These are phyloP conservation scores for Boletus hoseneyae DNA, from an alignment of 1,284 basidiomycete species.

Conservation along the genomic window DNA sequence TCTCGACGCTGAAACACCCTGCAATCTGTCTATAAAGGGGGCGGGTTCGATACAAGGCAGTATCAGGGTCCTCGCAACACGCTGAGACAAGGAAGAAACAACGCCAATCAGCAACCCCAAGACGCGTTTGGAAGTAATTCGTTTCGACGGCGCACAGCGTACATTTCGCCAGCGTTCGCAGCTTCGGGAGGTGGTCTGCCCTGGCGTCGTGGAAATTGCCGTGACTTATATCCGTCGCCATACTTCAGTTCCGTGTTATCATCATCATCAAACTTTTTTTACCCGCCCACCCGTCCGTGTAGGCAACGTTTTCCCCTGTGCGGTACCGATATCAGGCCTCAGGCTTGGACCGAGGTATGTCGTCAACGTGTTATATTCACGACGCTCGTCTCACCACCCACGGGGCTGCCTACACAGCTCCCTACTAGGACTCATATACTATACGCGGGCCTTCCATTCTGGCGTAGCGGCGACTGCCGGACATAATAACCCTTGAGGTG, in stretches of 20 bases:
- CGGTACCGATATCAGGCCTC: too few relatives aligned
- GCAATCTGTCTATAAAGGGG: constrained; percentile 5
- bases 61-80: constrained; percentile 11
- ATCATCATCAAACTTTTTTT: too few relatives aligned
- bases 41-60: constrained; percentile 9
- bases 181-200: background rate
- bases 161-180: background rate
- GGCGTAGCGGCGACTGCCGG: too few relatives aligned
- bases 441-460: too few relatives aligned
- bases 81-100: constrained; percentile 22
- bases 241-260: constrained; percentile 19
- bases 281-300: background rate
- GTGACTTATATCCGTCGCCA: constrained; percentile 23
- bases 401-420: too few relatives aligned
- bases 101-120: constrained; percentile 5
- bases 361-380: too few relatives aligned
- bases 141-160: constrained; percentile 6
- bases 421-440: too few relatives aligned
- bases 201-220: constrained; percentile 9
- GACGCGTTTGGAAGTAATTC: constrained; percentile 15
- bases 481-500: too few relatives aligned
- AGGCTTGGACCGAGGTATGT: too few relatives aligned
- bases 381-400: too few relatives aligned
- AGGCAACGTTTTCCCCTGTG: background rate
- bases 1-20: background rate